These are phyloP conservation scores for Lolium rigidum DNA, from an alignment of 176 grass and related monocot genomes.

Conservation along the genomic window DNA sequence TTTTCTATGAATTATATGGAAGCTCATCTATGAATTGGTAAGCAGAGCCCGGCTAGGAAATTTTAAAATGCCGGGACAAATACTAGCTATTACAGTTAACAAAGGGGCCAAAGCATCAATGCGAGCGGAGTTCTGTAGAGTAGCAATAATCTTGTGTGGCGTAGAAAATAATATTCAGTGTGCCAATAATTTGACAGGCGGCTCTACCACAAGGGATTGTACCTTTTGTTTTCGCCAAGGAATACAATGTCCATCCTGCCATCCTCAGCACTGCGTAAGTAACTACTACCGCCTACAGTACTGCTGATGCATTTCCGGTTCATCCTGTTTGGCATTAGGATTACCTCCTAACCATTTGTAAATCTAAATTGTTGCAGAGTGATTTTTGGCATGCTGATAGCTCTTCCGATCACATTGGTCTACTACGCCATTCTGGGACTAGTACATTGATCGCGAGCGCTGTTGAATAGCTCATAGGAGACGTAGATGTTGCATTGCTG, in stretches of 20 bases:
- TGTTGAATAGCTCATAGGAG: background rate
- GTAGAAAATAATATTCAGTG: background rate
- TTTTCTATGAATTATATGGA: too few relatives aligned
- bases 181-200: constrained; percentile 54
- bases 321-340: background rate
- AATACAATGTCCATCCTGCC: constrained; percentile 88
- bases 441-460: constrained; percentile 39
- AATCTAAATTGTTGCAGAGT: constrained; percentile 58
- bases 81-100: too few relatives aligned
- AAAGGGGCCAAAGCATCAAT: too few relatives aligned
- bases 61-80: too few relatives aligned
- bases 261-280: constrained; percentile 90
- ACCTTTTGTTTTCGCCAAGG: constrained; percentile 95
- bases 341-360: background rate
- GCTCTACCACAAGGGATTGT: constrained; percentile 97
- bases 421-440: constrained; percentile 85
- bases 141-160: background rate
- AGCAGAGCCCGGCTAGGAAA: too few relatives aligned
- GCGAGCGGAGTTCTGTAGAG: too few relatives aligned
- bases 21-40: too few relatives aligned
- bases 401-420: constrained; percentile 75
- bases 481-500: background rate
- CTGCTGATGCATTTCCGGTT: background rate
- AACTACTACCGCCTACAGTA: background rate
- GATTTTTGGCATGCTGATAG: constrained; percentile 96